Conservation (phyloP, 345 rosid genomes). For the Sonneratia caseolaris region DNA sequence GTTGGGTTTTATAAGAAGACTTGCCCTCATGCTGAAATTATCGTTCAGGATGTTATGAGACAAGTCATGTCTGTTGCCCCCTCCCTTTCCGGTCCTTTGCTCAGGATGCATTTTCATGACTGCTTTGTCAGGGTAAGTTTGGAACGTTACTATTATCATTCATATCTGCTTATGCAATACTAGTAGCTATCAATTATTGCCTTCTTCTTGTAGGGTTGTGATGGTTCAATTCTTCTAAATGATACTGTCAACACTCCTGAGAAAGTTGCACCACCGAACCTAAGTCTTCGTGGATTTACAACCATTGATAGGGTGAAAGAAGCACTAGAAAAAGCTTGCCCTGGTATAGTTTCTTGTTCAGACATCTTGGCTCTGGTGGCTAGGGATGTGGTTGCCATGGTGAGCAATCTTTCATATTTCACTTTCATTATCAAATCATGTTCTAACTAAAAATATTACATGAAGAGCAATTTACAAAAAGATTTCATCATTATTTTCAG, state of each 20-base stretch:
- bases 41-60: constrained; percentile 18
- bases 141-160: too few species aligned
- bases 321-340: constrained; percentile 56
- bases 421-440: too few species aligned
- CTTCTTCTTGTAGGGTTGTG: constrained; percentile 48
- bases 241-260: constrained; percentile 30
- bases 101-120: constrained; percentile 48
- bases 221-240: constrained; percentile 57
- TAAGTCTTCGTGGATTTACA: constrained; percentile 43
- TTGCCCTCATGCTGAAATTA: constrained; percentile 41
- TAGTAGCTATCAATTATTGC: too few species aligned
- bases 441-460: too few species aligned
- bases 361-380: constrained; percentile 34
- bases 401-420: constrained; percentile 8
- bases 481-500: fast-evolving
- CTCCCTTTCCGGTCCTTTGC: constrained; percentile 23
- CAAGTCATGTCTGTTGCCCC: constrained; percentile 26
- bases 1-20: constrained; percentile 42
- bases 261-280: constrained; percentile 44
- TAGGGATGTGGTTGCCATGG: constrained; percentile 43
- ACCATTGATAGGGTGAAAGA: constrained; percentile 46
- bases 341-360: constrained; percentile 38
- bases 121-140: constrained; percentile 53
- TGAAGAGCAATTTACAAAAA: neutral
- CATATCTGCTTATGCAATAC: too few species aligned